These are phyloP conservation scores for Diaporthe australafricana DNA, from an alignment of 2,329 filamentous ascomycete genomes.

Conservation along the genomic window DNA sequence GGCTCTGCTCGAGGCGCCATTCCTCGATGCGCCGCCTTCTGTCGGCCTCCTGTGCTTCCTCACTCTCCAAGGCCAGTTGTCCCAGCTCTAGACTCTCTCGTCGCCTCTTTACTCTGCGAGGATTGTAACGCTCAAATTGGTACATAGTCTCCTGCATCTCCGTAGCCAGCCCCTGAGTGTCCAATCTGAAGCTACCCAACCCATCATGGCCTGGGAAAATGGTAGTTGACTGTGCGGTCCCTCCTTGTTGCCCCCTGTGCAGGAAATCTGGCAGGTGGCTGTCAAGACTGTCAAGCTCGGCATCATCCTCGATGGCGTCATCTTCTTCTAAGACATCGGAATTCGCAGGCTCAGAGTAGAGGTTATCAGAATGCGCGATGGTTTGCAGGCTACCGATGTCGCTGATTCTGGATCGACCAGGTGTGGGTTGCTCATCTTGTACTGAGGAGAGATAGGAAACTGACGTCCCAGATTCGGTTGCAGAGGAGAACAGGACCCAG, in stretches of 20 bases:
- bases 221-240: constrained; percentile 64
- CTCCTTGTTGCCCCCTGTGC: constrained; percentile 53
- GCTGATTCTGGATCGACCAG: constrained; percentile 79
- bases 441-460: constrained; percentile 77
- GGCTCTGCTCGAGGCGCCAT: constrained; percentile 93
- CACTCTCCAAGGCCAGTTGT: constrained; percentile 63
- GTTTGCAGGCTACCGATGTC: constrained; percentile 85
- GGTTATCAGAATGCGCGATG: constrained; percentile 67
- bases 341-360: constrained; percentile 39
- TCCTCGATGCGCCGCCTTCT: constrained; percentile 86
- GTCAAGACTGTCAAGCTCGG: constrained; percentile 91
- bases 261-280: constrained; percentile 89
- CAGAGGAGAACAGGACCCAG: constrained; percentile 95
- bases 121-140: constrained; percentile 88
- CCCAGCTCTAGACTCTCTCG: constrained; percentile 65
- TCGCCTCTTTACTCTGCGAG: constrained; percentile 69
- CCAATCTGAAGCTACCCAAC: constrained; percentile 82
- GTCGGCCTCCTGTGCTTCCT: constrained; percentile 74
- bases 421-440: constrained; percentile 71
- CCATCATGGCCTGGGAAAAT: constrained; percentile 95
- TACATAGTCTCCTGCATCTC: constrained; percentile 87
- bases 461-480: constrained; percentile 69
- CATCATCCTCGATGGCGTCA: constrained; percentile 69
- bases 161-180: constrained; percentile 63
- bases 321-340: constrained; percentile 51